Conservation (phyloP, 208 protist genomes). For the Eutreptiella sp. region DNA sequence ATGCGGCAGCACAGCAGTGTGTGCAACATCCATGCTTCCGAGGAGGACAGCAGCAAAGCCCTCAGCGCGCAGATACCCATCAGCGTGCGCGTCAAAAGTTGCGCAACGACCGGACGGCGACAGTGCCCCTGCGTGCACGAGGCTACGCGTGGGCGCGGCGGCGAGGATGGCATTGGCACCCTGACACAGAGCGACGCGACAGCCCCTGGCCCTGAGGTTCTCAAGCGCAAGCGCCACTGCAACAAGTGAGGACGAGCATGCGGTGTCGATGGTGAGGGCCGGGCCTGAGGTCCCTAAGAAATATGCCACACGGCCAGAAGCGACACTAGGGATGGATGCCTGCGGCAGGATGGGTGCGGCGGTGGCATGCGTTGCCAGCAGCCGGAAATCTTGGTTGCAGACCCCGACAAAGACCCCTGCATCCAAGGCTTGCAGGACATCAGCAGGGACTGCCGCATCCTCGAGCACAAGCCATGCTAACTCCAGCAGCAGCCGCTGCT, state of each 20-base stretch:
- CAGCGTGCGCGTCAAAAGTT: conserved; percentile 55
- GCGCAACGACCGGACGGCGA: conserved; percentile 49
- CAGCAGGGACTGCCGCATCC: conserved; percentile 26
- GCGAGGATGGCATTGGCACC: conserved; percentile 41
- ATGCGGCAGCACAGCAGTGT: no score
- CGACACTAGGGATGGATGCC: background rate
- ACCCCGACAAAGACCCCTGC: conserved; percentile 24
- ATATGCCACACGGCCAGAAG: conserved; percentile 45
- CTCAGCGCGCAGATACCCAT: conserved; percentile 64
- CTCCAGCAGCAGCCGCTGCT: conserved; percentile 41
- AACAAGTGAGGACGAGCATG: conserved; percentile 60
- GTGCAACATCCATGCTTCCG: conserved; percentile 22
- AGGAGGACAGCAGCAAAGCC: conserved; percentile 52
- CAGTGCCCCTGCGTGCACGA: conserved; percentile 38
- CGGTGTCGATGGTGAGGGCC: conserved; percentile 56
- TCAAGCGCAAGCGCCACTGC: conserved; percentile 46
- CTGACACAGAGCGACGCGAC: conserved; percentile 2
- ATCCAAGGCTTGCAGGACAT: conserved; percentile 9
- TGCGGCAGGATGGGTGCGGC: conserved; percentile 14
- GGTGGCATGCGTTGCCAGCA: no score
- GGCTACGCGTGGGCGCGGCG: conserved; percentile 27
- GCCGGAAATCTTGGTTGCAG: conserved; percentile 3
- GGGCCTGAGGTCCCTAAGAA: conserved; percentile 48
- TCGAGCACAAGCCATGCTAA: conserved; percentile 31
- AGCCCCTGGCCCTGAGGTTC: conserved; percentile 26